These are phyloP conservation scores for Pseudocercospora vitis DNA, from an alignment of 2,329 filamentous ascomycete species.

Conservation along the genomic window DNA sequence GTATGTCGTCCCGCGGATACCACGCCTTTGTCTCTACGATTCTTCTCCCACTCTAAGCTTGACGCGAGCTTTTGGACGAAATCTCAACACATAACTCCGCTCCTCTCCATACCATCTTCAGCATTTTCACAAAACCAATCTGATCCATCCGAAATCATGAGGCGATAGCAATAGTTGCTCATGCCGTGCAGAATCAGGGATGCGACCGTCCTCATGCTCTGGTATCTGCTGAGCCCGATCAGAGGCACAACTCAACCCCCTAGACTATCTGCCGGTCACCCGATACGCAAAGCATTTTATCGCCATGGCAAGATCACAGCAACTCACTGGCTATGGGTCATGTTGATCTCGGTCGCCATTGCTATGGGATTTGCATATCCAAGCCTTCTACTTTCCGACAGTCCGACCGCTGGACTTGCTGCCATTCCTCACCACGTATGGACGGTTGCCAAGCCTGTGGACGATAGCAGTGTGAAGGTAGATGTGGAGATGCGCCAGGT, in stretches of 20 bases:
- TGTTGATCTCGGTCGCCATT: constrained; percentile 70
- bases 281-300: constrained; percentile 63
- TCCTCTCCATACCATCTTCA: neutral
- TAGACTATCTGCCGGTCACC: constrained; percentile 62
- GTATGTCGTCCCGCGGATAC: neutral
- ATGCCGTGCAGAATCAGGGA: constrained; percentile 14
- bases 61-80: neutral
- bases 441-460: constrained; percentile 52
- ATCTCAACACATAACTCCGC: neutral
- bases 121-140: neutral
- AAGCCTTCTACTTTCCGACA: constrained; percentile 70
- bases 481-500: constrained; percentile 81
- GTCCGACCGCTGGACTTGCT: constrained; percentile 69
- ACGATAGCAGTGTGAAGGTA: constrained; percentile 48
- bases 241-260: constrained; percentile 76
- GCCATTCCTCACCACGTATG: constrained; percentile 77
- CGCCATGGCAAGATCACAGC: constrained; percentile 70
- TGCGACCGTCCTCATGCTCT: constrained; percentile 35
- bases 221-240: constrained; percentile 67
- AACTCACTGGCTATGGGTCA: constrained; percentile 70
- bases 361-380: constrained; percentile 72
- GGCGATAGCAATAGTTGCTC: neutral
- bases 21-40: neutral
- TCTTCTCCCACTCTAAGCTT: neutral
- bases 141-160: neutral